Percentiles rank a stretch among this genome's conserved stretches.
Conservation (phyloP, 164 flowering plant genomes). For the Dillenia suffruticosa region DNA sequence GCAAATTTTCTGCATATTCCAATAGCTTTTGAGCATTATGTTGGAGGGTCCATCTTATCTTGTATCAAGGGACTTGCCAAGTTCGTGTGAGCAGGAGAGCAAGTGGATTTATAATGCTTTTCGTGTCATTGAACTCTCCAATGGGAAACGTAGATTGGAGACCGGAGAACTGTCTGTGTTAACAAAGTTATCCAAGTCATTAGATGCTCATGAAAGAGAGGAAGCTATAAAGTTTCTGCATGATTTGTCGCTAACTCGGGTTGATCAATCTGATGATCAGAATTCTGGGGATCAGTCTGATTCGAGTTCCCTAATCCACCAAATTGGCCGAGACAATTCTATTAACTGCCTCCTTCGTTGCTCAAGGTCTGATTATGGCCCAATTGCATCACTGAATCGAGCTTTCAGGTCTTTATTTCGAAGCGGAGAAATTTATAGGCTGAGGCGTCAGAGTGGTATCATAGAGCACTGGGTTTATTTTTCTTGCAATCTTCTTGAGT, state of each 20-base stretch:
- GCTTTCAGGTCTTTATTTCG: conserved; percentile 14
- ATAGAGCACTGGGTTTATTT: conserved; percentile 24
- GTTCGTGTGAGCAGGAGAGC: conserved; percentile 31
- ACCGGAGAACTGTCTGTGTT: conserved; percentile 16
- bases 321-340: conserved; percentile 42
- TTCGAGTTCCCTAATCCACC: conserved; percentile 44
- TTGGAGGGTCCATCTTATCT: conserved; percentile 29
- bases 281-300: conserved; percentile 30
- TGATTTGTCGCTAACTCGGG: conserved; percentile 12
- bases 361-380: conserved; percentile 17
- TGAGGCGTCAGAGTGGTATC: conserved; percentile 13
- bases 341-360: conserved; percentile 12
- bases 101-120: conserved; percentile 28
- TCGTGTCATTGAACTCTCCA: conserved; percentile 13
- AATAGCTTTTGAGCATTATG: conserved; percentile 19
- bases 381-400: conserved; percentile 18
- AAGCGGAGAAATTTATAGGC: conserved; percentile 18
- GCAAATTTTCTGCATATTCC: conserved; percentile 5
- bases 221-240: conserved; percentile 7
- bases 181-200: conserved; percentile 21
- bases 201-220: conserved; percentile 12
- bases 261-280: conserved; percentile 23
- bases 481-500: conserved; percentile 10
- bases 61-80: conserved; percentile 27
- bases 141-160: conserved; percentile 37